Conservation (phyloP, 495 filamentous ascomycete genomes). For the Penicillium odoratum region DNA sequence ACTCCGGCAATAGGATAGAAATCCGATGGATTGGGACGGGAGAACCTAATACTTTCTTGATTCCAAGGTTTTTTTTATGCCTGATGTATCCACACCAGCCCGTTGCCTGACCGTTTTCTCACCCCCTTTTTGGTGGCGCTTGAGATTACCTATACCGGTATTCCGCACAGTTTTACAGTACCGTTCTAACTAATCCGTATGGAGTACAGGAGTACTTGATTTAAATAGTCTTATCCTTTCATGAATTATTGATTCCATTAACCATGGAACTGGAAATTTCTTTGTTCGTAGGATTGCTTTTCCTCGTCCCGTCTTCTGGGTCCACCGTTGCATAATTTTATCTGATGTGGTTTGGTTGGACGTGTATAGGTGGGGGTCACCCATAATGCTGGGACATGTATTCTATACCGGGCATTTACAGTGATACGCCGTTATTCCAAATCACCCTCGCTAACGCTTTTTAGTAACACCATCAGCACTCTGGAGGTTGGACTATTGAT, state of each 20-base stretch:
- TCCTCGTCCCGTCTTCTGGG: constrained; percentile 7
- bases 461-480: neutral
- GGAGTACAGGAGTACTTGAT: too few relatives aligned
- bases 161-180: too few relatives aligned
- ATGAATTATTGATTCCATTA: too few relatives aligned
- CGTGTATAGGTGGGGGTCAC: neutral
- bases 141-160: too few relatives aligned
- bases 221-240: too few relatives aligned
- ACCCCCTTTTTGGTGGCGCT: neutral
- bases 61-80: too few relatives aligned
- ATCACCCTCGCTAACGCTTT: constrained; percentile 2
- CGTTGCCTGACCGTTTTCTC: neutral
- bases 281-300: constrained; percentile 1
- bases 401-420: constrained; percentile 1
- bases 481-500: neutral
- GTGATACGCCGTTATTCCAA: neutral
- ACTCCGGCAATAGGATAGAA: neutral
- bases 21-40: constrained; percentile 27
- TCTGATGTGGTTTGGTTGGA: constrained; percentile 4
- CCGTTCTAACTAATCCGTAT: too few relatives aligned
- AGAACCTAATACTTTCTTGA: constrained; percentile 1
- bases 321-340: neutral
- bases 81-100: neutral
- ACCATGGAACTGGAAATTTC: neutral
- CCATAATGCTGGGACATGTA: neutral